Base-by-base conservation (phyloP, 202 grass and related monocot genomes). In the Zizania palustris region DNA sequence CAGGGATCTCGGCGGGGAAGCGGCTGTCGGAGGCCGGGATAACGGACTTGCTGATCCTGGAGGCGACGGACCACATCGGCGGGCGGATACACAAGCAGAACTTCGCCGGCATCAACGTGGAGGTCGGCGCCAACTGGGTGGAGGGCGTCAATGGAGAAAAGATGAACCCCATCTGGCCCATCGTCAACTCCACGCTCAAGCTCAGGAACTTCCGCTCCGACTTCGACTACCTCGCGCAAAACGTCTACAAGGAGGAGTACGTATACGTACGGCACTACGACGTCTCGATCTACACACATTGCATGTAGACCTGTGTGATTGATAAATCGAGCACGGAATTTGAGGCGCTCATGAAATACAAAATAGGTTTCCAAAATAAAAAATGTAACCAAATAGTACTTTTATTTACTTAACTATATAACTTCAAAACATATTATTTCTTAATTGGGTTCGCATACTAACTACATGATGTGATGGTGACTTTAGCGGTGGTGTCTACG, bases 121-220 rank as follows among this genome's bases (percentile, higher is more conserved):
- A 91, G 84, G 56, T 74, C 3, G 89, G 89, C 8, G 85, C 85
- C 15, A 88, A 86, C 72, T 92, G 90, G 86, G 83, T 92, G 56
- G 86, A 91, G 76, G 90, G 90, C 40, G 71, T 92, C n/a, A 54
- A 69, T 33, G 85, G 82, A 45, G 5, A 50, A 1, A 3, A 67
- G 34, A 18, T 85, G 28, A 91, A 91, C 73, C 85, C 85, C 63
- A 88, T 91, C 34, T 88, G 85, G 89, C 49, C 58, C 60, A 85
- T 91, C 53, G 89, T 75, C 55, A 81, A 88, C 80, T 4, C 72
- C 80, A 48, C 65, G 36, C 48, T 87, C 38, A 87, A 76, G 40
- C 88, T 95, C 53, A 44, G 36, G 22, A 68, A 77, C 68, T 95
- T 85, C 33, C 66, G 49, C 9, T 85, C 90, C 28, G 86, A 89